phyloP scores from a whole-genome alignment of 1,284 basidiomycete species.

The Rhodotorula sp. region DNA sequence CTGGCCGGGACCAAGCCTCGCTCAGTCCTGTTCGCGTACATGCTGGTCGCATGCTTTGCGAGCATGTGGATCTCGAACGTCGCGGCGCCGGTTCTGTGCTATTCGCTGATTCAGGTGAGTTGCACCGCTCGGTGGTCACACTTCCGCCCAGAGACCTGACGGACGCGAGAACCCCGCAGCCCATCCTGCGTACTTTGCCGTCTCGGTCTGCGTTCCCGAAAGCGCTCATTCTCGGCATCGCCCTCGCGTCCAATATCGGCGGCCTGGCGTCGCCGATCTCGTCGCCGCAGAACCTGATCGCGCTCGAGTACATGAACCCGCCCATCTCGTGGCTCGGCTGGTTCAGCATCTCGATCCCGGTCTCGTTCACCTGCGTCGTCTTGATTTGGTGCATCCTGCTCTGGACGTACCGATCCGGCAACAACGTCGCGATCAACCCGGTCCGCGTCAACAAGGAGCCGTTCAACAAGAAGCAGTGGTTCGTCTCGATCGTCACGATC shows the following conservation, averaged over 20 bases:
- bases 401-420: constrained; percentile 79
- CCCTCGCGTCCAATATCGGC: constrained; percentile 94
- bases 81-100: constrained; percentile 94
- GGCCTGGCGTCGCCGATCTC: constrained; percentile 57
- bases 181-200: constrained; percentile 88
- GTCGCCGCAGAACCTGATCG: constrained; percentile 96
- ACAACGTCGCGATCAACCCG: constrained; percentile 73
- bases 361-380: constrained; percentile 77
- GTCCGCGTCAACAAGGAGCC: constrained; percentile 75
- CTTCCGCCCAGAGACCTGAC: neutral
- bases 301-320: constrained; percentile 81
- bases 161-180: constrained; percentile 56
- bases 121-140: neutral
- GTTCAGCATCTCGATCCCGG: constrained; percentile 92
- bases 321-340: constrained; percentile 85
- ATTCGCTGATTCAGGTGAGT: constrained; percentile 86
- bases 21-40: constrained; percentile 86
- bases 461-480: constrained; percentile 84
- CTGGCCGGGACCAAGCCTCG: constrained; percentile 84
- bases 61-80: constrained; percentile 99
- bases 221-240: constrained; percentile 91
- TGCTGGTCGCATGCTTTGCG: constrained; percentile 95
- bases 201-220: constrained; percentile 82
- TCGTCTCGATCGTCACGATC: constrained; percentile 81
- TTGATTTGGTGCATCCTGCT: constrained; percentile 90